These are phyloP conservation scores for Cercospora sp. DNA, from an alignment of 2,329 filamentous ascomycete species.

Conservation along the genomic window DNA sequence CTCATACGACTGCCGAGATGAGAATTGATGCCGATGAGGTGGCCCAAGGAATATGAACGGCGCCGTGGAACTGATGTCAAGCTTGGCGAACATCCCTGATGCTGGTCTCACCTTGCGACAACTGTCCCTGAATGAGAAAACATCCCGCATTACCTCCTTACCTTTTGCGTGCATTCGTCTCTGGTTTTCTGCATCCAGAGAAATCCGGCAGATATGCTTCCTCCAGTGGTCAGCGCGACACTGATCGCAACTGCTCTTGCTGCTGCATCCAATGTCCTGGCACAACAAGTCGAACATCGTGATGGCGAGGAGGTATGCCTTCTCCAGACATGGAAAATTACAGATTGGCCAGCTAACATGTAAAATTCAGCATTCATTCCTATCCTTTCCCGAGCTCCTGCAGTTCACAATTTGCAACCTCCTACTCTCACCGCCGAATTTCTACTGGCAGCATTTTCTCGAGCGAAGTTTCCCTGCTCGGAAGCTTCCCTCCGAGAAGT, in stretches of 20 bases:
- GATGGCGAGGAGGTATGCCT: not conserved
- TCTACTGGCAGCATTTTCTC: constrained; percentile 6
- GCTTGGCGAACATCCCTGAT: not conserved
- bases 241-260: not conserved
- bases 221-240: not conserved
- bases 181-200: not conserved
- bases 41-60: not conserved
- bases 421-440: not conserved
- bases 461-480: constrained; percentile 6
- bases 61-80: not conserved
- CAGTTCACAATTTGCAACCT: not conserved
- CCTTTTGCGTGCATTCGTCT: not conserved
- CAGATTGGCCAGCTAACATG: not conserved
- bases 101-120: not conserved
- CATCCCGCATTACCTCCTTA: not conserved
- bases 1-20: not conserved
- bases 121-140: not conserved
- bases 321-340: no score
- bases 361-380: not conserved
- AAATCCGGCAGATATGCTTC: not conserved
- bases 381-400: not conserved
- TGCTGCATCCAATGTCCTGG: not conserved
- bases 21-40: not conserved
- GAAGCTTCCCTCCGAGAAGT: not conserved
- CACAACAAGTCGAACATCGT: not conserved